Conservation (phyloP, 108 stramenopile species). For the Conticribra guillardii region DNA sequence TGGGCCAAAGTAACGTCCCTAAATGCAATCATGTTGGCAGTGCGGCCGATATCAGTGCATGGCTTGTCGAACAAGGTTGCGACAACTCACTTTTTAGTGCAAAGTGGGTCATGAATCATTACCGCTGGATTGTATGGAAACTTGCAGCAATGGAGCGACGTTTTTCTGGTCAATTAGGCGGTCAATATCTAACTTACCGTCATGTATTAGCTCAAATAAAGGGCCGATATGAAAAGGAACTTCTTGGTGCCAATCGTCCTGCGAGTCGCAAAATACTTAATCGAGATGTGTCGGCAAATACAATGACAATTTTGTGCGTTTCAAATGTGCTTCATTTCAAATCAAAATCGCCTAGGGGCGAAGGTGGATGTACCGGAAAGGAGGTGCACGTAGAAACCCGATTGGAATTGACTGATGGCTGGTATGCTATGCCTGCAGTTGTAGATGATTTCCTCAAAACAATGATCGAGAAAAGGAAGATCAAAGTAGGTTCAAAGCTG, state of each 20-base stretch:
- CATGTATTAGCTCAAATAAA: constrained; percentile 62
- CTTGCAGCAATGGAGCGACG: constrained; percentile 77
- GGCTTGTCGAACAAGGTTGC: constrained; percentile 58
- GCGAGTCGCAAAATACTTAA: constrained; percentile 80
- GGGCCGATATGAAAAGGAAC: constrained; percentile 69
- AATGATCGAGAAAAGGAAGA: constrained; percentile 49
- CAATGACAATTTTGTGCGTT: constrained; percentile 68
- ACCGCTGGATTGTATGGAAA: constrained; percentile 83
- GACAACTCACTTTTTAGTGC: constrained; percentile 47
- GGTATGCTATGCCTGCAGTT: constrained; percentile 75
- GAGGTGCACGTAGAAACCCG: constrained; percentile 18
- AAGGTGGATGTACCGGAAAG: neutral
- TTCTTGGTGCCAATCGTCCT: constrained; percentile 59
- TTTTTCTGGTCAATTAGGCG: constrained; percentile 56
- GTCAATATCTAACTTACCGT: constrained; percentile 61
- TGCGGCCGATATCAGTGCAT: constrained; percentile 42
- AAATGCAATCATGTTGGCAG: constrained; percentile 24
- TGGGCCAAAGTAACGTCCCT: constrained; percentile 27
- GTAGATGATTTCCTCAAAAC: constrained; percentile 53
- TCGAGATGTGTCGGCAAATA: constrained; percentile 62
- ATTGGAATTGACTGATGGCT: constrained; percentile 83
- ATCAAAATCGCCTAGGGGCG: constrained; percentile 12
- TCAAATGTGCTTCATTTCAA: constrained; percentile 52
- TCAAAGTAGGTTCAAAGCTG: constrained; percentile 79
- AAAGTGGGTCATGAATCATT: constrained; percentile 78